Evolutionary conservation across 495 filamentous ascomycete genomes (phyloP), one percentile per base, ranked within the genome.

Genomic region (Podospora australis): DNA sequence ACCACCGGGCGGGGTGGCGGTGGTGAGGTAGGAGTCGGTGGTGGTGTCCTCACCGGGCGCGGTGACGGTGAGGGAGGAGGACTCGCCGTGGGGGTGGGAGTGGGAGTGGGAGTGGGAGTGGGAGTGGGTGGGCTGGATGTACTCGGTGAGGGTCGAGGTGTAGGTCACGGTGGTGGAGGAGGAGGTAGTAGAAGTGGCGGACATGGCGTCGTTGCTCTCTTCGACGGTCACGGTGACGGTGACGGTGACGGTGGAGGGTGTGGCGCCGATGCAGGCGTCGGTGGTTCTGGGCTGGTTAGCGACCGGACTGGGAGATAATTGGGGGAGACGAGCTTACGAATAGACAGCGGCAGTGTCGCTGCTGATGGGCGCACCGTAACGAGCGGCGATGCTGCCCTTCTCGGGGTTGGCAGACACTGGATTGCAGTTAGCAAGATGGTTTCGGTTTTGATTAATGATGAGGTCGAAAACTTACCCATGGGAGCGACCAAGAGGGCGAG

Each of bases 221-320:
- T 7, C 1, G 24, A 34, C 36, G 34, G 40, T 49, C 14, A 49
- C 24, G 5, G 35, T 50, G 35, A 54, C 51, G 2, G 38, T 49
- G 14, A 49, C 39, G 28, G 46, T 49, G 19, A 49, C 40, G 25
- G 42, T 49, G 25, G 41, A 19, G 9, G 28, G 8, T 9, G 6
- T n/a, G 20, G 5, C 38, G 25, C 13, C 13, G 10, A 19, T 1
- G 39, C 38, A 46, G 22, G 35, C 35, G 3, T 6, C 39, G 20
- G 6, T 22, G 21, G 24, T 11, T 17, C 35, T 49, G 21, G 1
- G 3, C 19, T 7, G 11, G 23, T 2, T 11, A 24, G 29, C 7
- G 22, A 34, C 13, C 13, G 5, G 7, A 36, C 13, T n/a, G 34
- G n/a, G 4, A n/a, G 17, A n/a, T 5, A 10, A 36, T 5, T 5